Percentiles rank a stretch among this genome's conserved stretches.
Evolutionary conservation across 306 rosid genomes (phyloP).

Genomic region (Vigna angularis): DNA sequence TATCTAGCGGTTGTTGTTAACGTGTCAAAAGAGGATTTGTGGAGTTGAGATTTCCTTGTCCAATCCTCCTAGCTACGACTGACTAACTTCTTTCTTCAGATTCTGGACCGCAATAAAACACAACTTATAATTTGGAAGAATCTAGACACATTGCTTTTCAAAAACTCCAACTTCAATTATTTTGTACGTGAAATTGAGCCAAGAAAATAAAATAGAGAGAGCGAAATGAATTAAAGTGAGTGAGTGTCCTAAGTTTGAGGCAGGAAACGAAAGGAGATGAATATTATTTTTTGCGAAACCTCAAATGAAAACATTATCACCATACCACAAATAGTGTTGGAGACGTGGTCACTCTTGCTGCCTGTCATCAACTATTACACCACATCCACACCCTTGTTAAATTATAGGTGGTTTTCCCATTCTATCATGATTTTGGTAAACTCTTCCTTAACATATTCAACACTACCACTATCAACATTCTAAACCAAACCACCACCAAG

Average conservation of each 20-base stretch:
- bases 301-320: conserved; percentile 54
- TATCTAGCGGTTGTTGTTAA: neutral
- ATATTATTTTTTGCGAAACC: conserved; percentile 3
- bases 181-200: neutral
- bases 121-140: neutral
- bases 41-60: conserved; percentile 43
- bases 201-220: neutral
- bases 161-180: neutral
- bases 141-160: conserved; percentile 14
- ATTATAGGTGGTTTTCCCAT: conserved; percentile 25
- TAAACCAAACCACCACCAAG: neutral
- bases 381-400: conserved; percentile 67
- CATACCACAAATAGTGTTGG: conserved; percentile 37
- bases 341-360: conserved; percentile 79
- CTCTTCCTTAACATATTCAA: conserved; percentile 17
- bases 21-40: conserved; percentile 56
- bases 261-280: conserved; percentile 16
- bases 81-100: neutral
- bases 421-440: conserved; percentile 36
- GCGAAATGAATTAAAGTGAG: neutral
- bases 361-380: conserved; percentile 59
- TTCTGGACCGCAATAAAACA: conserved; percentile 11
- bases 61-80: conserved; percentile 32
- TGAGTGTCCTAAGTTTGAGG: conserved; percentile 1
- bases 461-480: neutral